Percentiles rank a stretch among this genome's conserved stretches.
Conservation (phyloP, 1,139 yeast genomes). For the Casaregolazyma suthepensis region DNA sequence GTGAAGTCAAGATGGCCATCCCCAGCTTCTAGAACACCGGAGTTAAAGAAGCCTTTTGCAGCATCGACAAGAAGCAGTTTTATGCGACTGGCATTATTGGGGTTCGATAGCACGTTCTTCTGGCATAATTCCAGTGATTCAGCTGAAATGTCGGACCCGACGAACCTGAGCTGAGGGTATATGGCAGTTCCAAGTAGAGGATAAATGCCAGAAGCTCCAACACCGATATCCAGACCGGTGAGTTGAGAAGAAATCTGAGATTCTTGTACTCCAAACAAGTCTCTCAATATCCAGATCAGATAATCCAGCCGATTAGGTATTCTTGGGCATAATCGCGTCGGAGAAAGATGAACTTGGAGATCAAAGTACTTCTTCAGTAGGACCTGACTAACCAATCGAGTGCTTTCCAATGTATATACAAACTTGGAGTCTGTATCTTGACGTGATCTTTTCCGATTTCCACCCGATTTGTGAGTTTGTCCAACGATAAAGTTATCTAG, state of each 20-base stretch:
- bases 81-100: constrained; percentile 5
- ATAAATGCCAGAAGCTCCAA: constrained; percentile 41
- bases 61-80: constrained; percentile 1
- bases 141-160: constrained; percentile 37
- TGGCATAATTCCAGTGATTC: constrained; percentile 28
- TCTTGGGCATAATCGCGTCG: constrained; percentile 24
- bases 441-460: constrained; percentile 3
- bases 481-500: background rate
- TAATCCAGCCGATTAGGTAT: constrained; percentile 26
- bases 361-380: constrained; percentile 20
- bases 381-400: constrained; percentile 17
- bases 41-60: constrained; percentile 10
- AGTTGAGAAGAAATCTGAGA: background rate
- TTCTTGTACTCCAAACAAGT: background rate
- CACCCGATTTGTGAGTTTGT: constrained; percentile 3
- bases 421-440: constrained; percentile 1
- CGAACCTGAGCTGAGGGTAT: constrained; percentile 23
- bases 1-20: constrained; percentile 24
- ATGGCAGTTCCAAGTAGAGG: constrained; percentile 32
- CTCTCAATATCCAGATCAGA: constrained; percentile 19
- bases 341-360: constrained; percentile 16
- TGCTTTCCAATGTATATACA: constrained; percentile 13
- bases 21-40: constrained; percentile 3
- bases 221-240: constrained; percentile 31
- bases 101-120: constrained; percentile 5